A percentile compares a stretch with the other conserved stretches of the same genome.
These are phyloP conservation scores for Phaseolus coccineus DNA, from an alignment of 331 rosid species.

Conservation along the genomic window DNA sequence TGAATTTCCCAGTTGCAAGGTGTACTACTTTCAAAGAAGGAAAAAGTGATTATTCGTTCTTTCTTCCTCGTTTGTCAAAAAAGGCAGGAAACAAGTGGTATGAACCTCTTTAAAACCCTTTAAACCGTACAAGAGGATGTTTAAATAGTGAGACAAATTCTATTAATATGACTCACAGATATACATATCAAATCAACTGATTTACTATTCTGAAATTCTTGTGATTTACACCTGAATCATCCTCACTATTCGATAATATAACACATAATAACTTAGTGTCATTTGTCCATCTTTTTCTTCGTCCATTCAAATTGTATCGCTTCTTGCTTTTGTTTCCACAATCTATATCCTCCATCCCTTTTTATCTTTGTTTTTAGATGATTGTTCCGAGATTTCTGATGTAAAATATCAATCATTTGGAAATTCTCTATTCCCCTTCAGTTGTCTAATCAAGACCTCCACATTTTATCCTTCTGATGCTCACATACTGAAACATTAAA, in stretches of 20 bases:
- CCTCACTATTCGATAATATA: constrained; percentile 32
- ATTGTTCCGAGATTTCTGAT: constrained; percentile 17
- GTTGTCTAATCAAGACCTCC: constrained; percentile 23
- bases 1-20: constrained; percentile 2
- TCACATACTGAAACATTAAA: constrained; percentile 25
- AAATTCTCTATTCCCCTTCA: not conserved
- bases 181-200: constrained; percentile 43
- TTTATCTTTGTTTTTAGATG: constrained; percentile 18
- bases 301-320: constrained; percentile 31
- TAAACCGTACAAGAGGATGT: constrained; percentile 47
- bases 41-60: constrained; percentile 23
- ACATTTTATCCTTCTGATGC: constrained; percentile 12
- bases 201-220: constrained; percentile 31
- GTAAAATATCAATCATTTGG: constrained; percentile 20
- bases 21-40: not conserved
- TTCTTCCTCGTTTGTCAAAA: constrained; percentile 19
- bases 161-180: constrained; percentile 37
- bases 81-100: constrained; percentile 22
- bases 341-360: constrained; percentile 25
- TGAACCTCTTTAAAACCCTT: constrained; percentile 41
- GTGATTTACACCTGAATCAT: constrained; percentile 36
- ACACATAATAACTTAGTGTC: constrained; percentile 14
- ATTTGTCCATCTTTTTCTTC: constrained; percentile 7
- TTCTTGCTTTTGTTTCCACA: constrained; percentile 35
- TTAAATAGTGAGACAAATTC: constrained; percentile 37